Percentiles rank a stretch among this genome's conserved stretches.
Evolutionary conservation across 2,329 filamentous ascomycete species (phyloP).

Genomic region (Aspergillus carbonarius): DNA sequence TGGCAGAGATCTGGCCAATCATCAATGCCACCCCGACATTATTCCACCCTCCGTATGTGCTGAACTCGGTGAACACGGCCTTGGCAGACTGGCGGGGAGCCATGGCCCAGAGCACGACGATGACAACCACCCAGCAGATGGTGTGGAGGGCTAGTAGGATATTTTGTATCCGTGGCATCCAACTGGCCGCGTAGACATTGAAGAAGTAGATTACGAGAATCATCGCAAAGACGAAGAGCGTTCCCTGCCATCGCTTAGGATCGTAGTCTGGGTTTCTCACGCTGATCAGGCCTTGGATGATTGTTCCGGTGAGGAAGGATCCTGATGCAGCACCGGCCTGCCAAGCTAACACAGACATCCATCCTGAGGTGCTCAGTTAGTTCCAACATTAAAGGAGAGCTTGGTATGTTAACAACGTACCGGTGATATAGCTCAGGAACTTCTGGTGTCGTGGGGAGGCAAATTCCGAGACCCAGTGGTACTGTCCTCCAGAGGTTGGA

Average conservation of each 20-base stretch:
- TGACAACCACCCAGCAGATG: constrained; percentile 36
- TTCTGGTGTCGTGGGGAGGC: constrained; percentile 51
- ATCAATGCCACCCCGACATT: constrained; percentile 36
- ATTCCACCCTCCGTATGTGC: constrained; percentile 41
- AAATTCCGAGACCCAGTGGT: constrained; percentile 60
- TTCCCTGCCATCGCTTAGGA: constrained; percentile 49
- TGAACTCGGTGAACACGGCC: constrained; percentile 39
- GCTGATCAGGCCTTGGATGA: constrained; percentile 48
- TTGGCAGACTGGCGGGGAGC: constrained; percentile 28
- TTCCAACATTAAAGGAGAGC: too few species aligned
- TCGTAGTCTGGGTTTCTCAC: constrained; percentile 44
- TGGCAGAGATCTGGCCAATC: constrained; percentile 38
- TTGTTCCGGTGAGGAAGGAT: constrained; percentile 48
- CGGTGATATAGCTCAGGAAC: constrained; percentile 55
- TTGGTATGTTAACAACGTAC: background rate
- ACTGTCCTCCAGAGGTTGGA: constrained; percentile 59
- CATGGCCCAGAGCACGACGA: constrained; percentile 34
- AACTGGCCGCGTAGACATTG: constrained; percentile 37
- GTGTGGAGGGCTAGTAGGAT: constrained; percentile 40
- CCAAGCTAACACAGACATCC: constrained; percentile 53
- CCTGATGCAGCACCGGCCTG: constrained; percentile 51
- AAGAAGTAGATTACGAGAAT: constrained; percentile 44
- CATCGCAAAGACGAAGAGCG: constrained; percentile 49
- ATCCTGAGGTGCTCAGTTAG: constrained; percentile 31
- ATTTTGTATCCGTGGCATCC: constrained; percentile 41